These are phyloP conservation scores for Tricholoma bakamatsutake DNA, from an alignment of 768 basidiomycete genomes.

Conservation along the genomic window DNA sequence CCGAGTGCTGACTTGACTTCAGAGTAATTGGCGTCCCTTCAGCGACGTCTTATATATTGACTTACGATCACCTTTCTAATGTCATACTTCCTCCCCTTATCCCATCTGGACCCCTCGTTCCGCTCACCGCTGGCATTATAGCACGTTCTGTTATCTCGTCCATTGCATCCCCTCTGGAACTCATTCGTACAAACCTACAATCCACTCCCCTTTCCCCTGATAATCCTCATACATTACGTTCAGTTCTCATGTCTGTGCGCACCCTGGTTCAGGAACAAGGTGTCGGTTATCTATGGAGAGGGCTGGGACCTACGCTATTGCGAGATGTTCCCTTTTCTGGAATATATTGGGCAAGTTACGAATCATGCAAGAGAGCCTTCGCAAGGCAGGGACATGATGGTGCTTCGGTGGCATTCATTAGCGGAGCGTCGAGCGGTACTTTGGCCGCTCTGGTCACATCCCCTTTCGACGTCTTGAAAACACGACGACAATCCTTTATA, in stretches of 20 bases:
- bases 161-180: slow-evolving; percentile 81
- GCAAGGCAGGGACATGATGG: slow-evolving; percentile 48
- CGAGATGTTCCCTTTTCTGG: slow-evolving; percentile 97
- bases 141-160: slow-evolving; percentile 79
- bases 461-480: slow-evolving; percentile 96
- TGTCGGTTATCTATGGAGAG: slow-evolving; percentile 75
- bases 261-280: slow-evolving; percentile 59
- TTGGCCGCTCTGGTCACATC: slow-evolving; percentile 84
- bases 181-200: slow-evolving; percentile 90
- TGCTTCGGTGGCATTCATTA: slow-evolving; percentile 72
- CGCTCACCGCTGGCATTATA: slow-evolving; percentile 76
- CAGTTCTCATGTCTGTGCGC: slow-evolving; percentile 62
- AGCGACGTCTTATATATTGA: slow-evolving; percentile 90
- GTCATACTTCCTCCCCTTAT: slow-evolving; percentile 56
- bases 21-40: slow-evolving; percentile 91
- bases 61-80: slow-evolving; percentile 83
- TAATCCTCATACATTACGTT: slow-evolving; percentile 71
- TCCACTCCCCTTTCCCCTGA: slow-evolving; percentile 70
- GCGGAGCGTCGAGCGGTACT: slow-evolving; percentile 86
- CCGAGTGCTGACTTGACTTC: slow-evolving; percentile 10
- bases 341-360: slow-evolving; percentile 95
- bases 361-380: slow-evolving; percentile 67
- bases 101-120: slow-evolving; percentile 46
- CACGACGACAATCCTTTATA: slow-evolving; percentile 79
- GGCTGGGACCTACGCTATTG: slow-evolving; percentile 90